A percentile compares a stretch with the other conserved stretches of the same genome.
phyloP scores from a whole-genome alignment of 1,284 basidiomycete species.

The Anthracocystis panici-leucophaei region DNA sequence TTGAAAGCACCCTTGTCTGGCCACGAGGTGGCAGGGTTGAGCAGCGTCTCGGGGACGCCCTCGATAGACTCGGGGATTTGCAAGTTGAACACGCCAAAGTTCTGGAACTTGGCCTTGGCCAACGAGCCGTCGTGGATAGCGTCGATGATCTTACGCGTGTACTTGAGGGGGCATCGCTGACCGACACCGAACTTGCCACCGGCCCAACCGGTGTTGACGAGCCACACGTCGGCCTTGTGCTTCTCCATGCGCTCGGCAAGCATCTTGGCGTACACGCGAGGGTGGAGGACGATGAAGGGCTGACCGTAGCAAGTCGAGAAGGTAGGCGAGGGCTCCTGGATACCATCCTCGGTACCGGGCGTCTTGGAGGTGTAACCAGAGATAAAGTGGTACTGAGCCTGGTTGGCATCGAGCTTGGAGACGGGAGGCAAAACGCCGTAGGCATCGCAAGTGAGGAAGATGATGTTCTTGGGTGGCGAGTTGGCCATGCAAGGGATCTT shows the following conservation, averaged over 20 bases:
- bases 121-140: conserved; percentile 95
- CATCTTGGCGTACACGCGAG: conserved; percentile 89
- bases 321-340: conserved; percentile 96
- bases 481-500: conserved; percentile 73
- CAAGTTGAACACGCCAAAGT: conserved; percentile 73
- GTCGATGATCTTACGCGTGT: conserved; percentile 95
- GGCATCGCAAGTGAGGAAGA: conserved; percentile 98
- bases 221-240: conserved; percentile 93
- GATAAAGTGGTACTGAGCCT: conserved; percentile 84
- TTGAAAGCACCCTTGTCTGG: conserved; percentile 61
- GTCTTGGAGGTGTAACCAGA: conserved; percentile 84
- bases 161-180: conserved; percentile 69
- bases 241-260: conserved; percentile 93
- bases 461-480: conserved; percentile 79
- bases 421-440: conserved; percentile 98
- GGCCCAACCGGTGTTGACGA: conserved; percentile 99
- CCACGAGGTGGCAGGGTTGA: conserved; percentile 65
- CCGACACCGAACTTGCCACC: conserved; percentile 88
- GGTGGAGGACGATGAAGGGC: conserved; percentile 96
- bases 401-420: conserved; percentile 89
- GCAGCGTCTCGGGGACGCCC: conserved; percentile 60
- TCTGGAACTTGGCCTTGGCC: conserved; percentile 85
- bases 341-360: conserved; percentile 97
- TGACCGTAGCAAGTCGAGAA: conserved; percentile 99
- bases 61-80: conserved; percentile 60